A percentile compares a stretch with the other conserved stretches of the same genome.
Evolutionary conservation across 352 stramenopile species (phyloP).

Genomic region (Phytophthora idaei): DNA sequence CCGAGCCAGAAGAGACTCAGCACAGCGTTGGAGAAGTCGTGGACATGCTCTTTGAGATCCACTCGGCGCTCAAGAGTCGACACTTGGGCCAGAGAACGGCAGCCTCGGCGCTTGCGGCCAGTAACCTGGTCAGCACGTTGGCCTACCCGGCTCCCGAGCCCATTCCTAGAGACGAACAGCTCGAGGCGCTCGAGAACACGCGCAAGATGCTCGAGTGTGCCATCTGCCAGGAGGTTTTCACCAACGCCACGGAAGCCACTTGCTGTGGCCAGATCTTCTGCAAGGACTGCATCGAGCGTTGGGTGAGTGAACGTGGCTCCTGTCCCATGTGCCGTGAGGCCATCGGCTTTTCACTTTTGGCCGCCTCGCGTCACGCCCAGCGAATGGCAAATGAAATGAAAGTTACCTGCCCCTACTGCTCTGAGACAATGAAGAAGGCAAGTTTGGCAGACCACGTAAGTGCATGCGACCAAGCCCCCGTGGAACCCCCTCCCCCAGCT

Average conservation of each 20-base stretch:
- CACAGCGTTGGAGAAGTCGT: slow-evolving; percentile 73
- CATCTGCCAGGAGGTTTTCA: slow-evolving; percentile 87
- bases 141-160: slow-evolving; percentile 57
- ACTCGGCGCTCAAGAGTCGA: slow-evolving; percentile 79
- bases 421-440: slow-evolving; percentile 77
- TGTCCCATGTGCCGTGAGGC: slow-evolving; percentile 84
- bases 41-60: slow-evolving; percentile 87
- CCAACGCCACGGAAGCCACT: slow-evolving; percentile 69
- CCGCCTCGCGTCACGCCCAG: slow-evolving; percentile 71
- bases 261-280: slow-evolving; percentile 89
- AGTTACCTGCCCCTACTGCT: slow-evolving; percentile 70
- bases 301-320: slow-evolving; percentile 79
- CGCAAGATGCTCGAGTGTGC: slow-evolving; percentile 88
- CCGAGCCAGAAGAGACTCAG: slow-evolving; percentile 25
- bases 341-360: slow-evolving; percentile 73
- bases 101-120: slow-evolving; percentile 69
- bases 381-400: slow-evolving; percentile 90
- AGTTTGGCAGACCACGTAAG: slow-evolving; percentile 65
- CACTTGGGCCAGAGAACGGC: slow-evolving; percentile 82
- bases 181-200: slow-evolving; percentile 81
- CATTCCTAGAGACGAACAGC: slow-evolving; percentile 76
- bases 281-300: slow-evolving; percentile 81
- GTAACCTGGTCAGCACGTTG: slow-evolving; percentile 77
- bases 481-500: slow-evolving; percentile 74
- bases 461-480: slow-evolving; percentile 65